Evolutionary conservation across 1,139 yeast genomes (phyloP).

Genomic region (Suhomyces guaymorum): DNA sequence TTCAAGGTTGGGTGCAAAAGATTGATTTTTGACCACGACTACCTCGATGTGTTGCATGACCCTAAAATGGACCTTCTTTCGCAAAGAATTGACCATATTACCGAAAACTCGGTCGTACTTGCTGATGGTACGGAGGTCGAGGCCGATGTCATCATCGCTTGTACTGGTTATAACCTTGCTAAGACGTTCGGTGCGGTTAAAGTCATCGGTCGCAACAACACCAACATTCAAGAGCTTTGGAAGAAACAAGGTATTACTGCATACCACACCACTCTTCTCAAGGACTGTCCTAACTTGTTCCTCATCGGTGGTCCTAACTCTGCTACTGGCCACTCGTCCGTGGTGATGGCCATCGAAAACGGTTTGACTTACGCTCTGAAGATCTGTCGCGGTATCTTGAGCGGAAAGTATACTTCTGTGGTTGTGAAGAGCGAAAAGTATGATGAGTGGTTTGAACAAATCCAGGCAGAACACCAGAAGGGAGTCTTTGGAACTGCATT

Average conservation of each 20-base stretch:
- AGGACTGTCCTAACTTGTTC: slow-evolving; percentile 40
- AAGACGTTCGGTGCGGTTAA: slow-evolving; percentile 23
- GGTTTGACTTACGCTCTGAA: slow-evolving; percentile 28
- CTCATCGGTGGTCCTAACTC: slow-evolving; percentile 45
- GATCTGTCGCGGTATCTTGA: slow-evolving; percentile 30
- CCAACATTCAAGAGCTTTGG: slow-evolving; percentile 29
- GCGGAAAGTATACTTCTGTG: slow-evolving; percentile 33
- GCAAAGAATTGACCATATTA: slow-evolving; percentile 28
- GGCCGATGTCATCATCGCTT: slow-evolving; percentile 47
- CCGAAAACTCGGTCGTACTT: slow-evolving; percentile 32
- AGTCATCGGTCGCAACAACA: slow-evolving; percentile 32
- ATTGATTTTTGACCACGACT: slow-evolving; percentile 40
- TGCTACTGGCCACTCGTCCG: slow-evolving; percentile 48
- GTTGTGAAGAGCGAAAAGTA: slow-evolving; percentile 36
- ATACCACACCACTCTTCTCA: slow-evolving; percentile 36
- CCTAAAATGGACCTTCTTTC: slow-evolving; percentile 31
- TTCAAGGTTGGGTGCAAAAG: slow-evolving; percentile 48
- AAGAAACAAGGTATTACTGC: slow-evolving; percentile 35
- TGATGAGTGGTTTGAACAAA: slow-evolving; percentile 35
- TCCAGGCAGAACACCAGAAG: slow-evolving; percentile 29
- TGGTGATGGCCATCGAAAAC: slow-evolving; percentile 45
- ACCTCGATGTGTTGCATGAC: slow-evolving; percentile 37
- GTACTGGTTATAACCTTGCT: slow-evolving; percentile 41
- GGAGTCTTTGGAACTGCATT: slow-evolving; percentile 42
- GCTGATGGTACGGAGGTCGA: slow-evolving; percentile 30